A percentile compares a stretch with the other conserved stretches of the same genome.
phyloP scores from a whole-genome alignment of 1,284 basidiomycete species.

The Puccinia coronata region DNA sequence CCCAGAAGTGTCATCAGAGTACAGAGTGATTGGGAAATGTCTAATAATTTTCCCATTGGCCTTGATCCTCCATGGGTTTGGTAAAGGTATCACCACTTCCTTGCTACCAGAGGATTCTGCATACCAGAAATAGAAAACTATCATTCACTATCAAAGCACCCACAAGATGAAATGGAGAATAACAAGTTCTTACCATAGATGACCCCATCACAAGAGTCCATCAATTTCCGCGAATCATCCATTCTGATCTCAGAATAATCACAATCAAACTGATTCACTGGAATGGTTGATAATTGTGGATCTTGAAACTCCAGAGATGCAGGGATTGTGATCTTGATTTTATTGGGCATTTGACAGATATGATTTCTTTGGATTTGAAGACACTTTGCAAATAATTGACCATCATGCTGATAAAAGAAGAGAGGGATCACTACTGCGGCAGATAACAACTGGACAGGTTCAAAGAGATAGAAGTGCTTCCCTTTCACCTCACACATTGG shows the following conservation, averaged over 20 bases:
- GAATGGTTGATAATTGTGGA: neutral
- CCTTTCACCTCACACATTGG: neutral
- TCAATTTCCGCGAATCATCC: neutral
- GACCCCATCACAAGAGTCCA: neutral
- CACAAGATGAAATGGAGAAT: neutral
- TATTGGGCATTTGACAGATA: neutral
- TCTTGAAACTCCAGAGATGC: neutral
- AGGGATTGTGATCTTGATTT: neutral
- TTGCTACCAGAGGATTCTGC: neutral
- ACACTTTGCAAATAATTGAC: neutral
- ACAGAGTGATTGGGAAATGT: constrained; percentile 60
- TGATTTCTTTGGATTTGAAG: neutral
- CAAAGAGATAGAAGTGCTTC: constrained; percentile 21
- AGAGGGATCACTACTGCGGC: neutral
- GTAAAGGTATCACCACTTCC: neutral
- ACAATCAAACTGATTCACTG: neutral
- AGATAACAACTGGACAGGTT: neutral
- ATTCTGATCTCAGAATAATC: neutral
- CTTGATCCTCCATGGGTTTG: constrained; percentile 42
- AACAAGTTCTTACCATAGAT: neutral
- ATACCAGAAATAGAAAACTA: neutral
- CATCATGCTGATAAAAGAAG: neutral
- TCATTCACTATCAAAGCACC: no score
- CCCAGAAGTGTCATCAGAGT: constrained; percentile 63
- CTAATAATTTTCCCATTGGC: constrained; percentile 45